Evolutionary conservation across 2,329 filamentous ascomycete species (phyloP), one percentile per base, ranked within the genome.

Genomic region (Pyrenophora graminea): DNA sequence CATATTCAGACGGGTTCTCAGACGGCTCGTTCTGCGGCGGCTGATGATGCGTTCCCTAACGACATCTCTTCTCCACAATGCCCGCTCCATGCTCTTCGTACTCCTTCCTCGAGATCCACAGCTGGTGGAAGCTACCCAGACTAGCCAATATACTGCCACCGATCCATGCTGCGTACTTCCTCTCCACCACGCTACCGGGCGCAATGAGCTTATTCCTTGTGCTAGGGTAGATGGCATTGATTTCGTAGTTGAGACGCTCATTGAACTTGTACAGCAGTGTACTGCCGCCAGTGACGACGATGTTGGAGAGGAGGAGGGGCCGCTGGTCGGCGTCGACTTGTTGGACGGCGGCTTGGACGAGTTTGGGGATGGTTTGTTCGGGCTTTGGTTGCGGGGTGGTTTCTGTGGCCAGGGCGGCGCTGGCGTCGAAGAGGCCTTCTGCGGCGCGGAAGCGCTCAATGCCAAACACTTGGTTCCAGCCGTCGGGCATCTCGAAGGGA

Each of bases 101-200:
- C 79, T 99, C 94, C 80, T 96, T 96, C 75, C 86, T 90, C 19
- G 88, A 93, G 64, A 99, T 95, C 94, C 94, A 99, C 89, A 99
- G 93, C 79, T 99, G 94, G 78, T 99, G 94, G 77, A 99, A 99
- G 12, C 92, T 96, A 8, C 95, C 95, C 76, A 99, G 75, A 74
- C 92, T 97, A 6, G 90, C 92, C 62, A 99, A 79, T 64, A 99
- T 97, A 75, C 91, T 97, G 39, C 94, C 94, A 39, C 95, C 94
- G 62, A 99, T 91, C 93, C 94, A 99, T 42, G 90, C 87, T 18
- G 90, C 92, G 74, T 96, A 97, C 60, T 91, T 88, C 46, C 95
- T 80, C 80, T 99, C 95, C 32, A 88, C 89, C 0, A 89, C 89
- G 64, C 93, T 85, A 15, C 91, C 90, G 0, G 91, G 88, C 0